Percentiles rank a stretch among this genome's conserved stretches.
Conservation (phyloP, 257 asterid genomes). For the Capsicum pubescens region DNA sequence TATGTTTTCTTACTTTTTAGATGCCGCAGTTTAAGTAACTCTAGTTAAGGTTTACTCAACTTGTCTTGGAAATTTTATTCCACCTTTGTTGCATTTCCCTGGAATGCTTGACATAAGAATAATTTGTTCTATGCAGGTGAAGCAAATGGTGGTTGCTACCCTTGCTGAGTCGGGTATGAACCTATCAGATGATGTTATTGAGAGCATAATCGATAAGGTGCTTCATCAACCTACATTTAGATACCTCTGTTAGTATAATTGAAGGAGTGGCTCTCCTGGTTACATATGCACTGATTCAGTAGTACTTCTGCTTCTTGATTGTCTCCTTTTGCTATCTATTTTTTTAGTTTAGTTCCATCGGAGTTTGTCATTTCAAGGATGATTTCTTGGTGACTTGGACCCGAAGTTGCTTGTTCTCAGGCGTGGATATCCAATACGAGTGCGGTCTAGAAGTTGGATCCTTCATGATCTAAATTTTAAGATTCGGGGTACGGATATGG, state of each 20-base stretch:
- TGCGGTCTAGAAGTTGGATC: too few species aligned
- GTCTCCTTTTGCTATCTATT: conserved; percentile 11
- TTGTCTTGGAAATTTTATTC: background rate
- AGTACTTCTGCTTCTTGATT: background rate
- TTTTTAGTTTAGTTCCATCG: background rate
- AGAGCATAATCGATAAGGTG: conserved; percentile 83
- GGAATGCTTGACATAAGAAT: background rate
- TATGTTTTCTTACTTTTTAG: background rate
- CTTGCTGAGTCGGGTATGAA: conserved; percentile 98
- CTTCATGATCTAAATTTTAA: too few species aligned
- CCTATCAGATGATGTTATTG: conserved; percentile 83
- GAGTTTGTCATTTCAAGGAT: conserved; percentile 12
- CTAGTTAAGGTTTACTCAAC: background rate
- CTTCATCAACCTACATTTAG: background rate
- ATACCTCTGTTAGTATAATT: background rate
- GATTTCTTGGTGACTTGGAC: conserved; percentile 16
- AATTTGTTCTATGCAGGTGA: conserved; percentile 54
- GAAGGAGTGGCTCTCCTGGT: background rate
- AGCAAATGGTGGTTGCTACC: conserved; percentile 98
- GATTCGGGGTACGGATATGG: too few species aligned
- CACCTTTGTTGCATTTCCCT: conserved; percentile 12
- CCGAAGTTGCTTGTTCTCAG: background rate
- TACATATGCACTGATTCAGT: background rate
- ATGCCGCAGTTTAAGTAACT: background rate
- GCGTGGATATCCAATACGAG: too few species aligned